Evolutionary conservation across 176 grass and related monocot species (phyloP).

Genomic region (Elaeis guineensis): DNA sequence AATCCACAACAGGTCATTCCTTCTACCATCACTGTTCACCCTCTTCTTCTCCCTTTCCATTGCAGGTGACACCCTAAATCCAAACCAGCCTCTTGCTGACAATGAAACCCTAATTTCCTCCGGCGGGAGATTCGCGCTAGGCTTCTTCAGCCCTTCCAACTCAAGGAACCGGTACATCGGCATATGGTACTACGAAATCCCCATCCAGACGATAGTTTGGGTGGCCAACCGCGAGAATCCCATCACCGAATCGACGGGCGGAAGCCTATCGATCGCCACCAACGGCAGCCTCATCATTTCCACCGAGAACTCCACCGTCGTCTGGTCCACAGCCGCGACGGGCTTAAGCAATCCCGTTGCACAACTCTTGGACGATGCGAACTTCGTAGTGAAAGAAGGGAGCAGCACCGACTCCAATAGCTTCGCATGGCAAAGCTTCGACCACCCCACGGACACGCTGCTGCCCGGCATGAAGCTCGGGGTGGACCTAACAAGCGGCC

Average conservation of each 20-base stretch:
- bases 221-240: constrained; percentile 51
- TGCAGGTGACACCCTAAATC: constrained; percentile 31
- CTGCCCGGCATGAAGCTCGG: constrained; percentile 67
- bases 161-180: constrained; percentile 38
- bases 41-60: constrained; percentile 7
- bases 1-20: no score
- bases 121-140: constrained; percentile 39
- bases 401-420: background rate
- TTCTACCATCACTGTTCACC: background rate
- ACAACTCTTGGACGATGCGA: constrained; percentile 32
- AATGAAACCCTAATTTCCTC: constrained; percentile 45
- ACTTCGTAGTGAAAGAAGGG: constrained; percentile 27
- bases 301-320: constrained; percentile 14
- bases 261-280: constrained; percentile 38
- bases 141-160: constrained; percentile 47
- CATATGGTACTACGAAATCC: constrained; percentile 49
- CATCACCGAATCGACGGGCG: constrained; percentile 17
- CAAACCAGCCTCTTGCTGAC: constrained; percentile 22
- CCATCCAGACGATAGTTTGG: constrained; percentile 46
- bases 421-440: constrained; percentile 59
- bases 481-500: constrained; percentile 23
- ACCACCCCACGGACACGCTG: constrained; percentile 60
- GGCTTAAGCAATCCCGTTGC: constrained; percentile 20
- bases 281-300: constrained; percentile 31
- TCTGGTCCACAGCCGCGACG: constrained; percentile 28